Evolutionary conservation across 371 early-diverging fungal genomes (phyloP), one percentile per base, ranked within the genome.

Genomic region (Umbelopsis sp.): DNA sequence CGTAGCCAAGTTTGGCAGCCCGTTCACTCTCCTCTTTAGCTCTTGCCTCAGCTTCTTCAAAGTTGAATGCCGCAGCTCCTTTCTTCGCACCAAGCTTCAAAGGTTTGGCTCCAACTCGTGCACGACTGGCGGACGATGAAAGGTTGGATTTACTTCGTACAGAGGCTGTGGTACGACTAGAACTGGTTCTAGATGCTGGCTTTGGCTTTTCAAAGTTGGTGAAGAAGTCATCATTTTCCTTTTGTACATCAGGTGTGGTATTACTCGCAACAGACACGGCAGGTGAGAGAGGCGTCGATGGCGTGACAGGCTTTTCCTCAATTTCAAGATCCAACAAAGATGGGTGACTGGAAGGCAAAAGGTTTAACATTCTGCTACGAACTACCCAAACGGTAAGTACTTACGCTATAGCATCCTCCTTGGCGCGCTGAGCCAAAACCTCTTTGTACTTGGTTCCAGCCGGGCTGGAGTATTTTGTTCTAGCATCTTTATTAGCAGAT

Each of bases 41-140:
- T 37, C 87, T 86, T 14, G 95, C 92, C 70, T 95, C 96, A 3
- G 94, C 96, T 72, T 92, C 96, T 63, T 96, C 98, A 84, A 97
- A 97, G 76, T 93, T 93, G 71, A 90, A 84, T 38, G 91, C 91
- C 35, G 88, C 86, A 14, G 81, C 78, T 51, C 90, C 91, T 68
- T 92, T 93, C 74, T 92, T 93, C 37, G 91, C 91, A 11, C 95
- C 96, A 16, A 95, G 80, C 67, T 91, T 92, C 72, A 91, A 90
- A n/a, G 89, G 72, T 74, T 91, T 91, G 63, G 78, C 68, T 2
- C 80, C 80, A 32, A 76, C 74, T 18, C 78, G 73, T 35, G 80
- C 68, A 2, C 77, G 76, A 45, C 80, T 75, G 35, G 57, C 29
- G 11, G 41, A 41, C 7, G 57, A 45, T 7, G 76, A 63, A 41